Percentiles rank a stretch among this genome's conserved stretches.
phyloP scores from a whole-genome alignment of 2,329 filamentous ascomycete genomes.

The Penicillium sp. region DNA sequence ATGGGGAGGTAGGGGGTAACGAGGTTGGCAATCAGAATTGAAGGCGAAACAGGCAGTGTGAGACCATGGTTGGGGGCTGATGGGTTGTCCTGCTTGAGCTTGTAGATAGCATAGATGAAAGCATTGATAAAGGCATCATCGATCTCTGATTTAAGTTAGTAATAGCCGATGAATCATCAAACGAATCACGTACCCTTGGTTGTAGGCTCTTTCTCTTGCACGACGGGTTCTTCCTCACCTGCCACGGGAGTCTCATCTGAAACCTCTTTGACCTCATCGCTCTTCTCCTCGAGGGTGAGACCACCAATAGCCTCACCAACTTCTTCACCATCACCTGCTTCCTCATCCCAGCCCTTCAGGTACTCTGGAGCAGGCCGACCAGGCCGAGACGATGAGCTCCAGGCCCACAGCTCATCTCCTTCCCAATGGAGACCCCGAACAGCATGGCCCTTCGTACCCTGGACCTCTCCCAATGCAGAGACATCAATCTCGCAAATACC shows the following conservation, averaged over 20 bases:
- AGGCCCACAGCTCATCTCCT: conserved; percentile 72
- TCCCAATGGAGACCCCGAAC: conserved; percentile 71
- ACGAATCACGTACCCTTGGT: conserved; percentile 57
- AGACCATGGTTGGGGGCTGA: conserved; percentile 60
- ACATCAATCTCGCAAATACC: conserved; percentile 71
- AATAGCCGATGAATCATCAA: neutral
- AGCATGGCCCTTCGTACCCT: conserved; percentile 68
- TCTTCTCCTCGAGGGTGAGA: conserved; percentile 43
- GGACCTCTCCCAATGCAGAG: conserved; percentile 59
- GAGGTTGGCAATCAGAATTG: conserved; percentile 66
- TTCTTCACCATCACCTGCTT: conserved; percentile 30
- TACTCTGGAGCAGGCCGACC: conserved; percentile 60
- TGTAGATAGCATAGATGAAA: conserved; percentile 67
- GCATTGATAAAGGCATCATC: conserved; percentile 69
- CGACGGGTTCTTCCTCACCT: conserved; percentile 42
- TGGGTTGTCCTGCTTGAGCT: conserved; percentile 63
- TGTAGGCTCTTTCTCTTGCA: conserved; percentile 59
- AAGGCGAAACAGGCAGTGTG: conserved; percentile 68
- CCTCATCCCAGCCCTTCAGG: conserved; percentile 58
- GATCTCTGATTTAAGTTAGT: conserved; percentile 60
- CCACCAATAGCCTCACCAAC: conserved; percentile 53
- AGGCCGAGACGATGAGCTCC: conserved; percentile 61
- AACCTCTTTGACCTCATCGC: conserved; percentile 23
- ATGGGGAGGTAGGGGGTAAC: conserved; percentile 71
- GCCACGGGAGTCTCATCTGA: conserved; percentile 40